Conservation (phyloP, 2,329 filamentous ascomycete genomes). For the Apiospora sp. region DNA sequence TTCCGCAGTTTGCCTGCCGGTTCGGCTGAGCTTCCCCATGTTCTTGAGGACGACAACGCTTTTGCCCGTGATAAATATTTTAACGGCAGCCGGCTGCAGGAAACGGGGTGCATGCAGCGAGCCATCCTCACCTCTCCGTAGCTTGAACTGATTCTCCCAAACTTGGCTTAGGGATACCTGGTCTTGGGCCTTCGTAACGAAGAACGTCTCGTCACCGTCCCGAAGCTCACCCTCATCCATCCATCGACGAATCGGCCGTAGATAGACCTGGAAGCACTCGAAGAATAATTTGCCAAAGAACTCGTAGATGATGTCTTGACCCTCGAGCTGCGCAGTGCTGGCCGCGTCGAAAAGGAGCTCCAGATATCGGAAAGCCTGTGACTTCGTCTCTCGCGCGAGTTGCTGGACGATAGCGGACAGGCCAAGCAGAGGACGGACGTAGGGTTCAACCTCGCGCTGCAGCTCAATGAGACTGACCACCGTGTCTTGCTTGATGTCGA, state of each 20-base stretch:
- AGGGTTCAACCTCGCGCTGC: conserved; percentile 61
- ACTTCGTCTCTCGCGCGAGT: conserved; percentile 56
- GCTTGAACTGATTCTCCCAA: conserved; percentile 78
- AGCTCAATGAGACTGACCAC: conserved; percentile 73
- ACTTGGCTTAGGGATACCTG: conserved; percentile 68
- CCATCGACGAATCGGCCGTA: conserved; percentile 82
- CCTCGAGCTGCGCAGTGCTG: conserved; percentile 73
- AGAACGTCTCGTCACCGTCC: conserved; percentile 74
- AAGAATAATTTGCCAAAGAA: conserved; percentile 77
- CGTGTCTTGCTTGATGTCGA: conserved; percentile 59
- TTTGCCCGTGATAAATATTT: conserved; percentile 88
- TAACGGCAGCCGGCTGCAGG: conserved; percentile 70
- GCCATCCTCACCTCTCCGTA: conserved; percentile 68
- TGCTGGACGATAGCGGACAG: conserved; percentile 70
- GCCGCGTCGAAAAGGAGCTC: conserved; percentile 79
- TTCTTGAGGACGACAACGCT: conserved; percentile 84
- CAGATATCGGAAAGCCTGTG: conserved; percentile 74
- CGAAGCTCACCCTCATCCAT: conserved; percentile 80
- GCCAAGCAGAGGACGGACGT: conserved; percentile 62
- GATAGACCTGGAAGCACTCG: conserved; percentile 81
- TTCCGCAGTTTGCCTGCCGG: conserved; percentile 46
- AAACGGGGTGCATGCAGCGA: conserved; percentile 76
- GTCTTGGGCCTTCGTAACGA: conserved; percentile 68
- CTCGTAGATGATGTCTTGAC: conserved; percentile 66
- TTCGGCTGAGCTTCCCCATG: conserved; percentile 62